Evolutionary conservation across 202 grass and related monocot genomes (phyloP).

Genomic region (Schoenoplectus tabernaemontani): DNA sequence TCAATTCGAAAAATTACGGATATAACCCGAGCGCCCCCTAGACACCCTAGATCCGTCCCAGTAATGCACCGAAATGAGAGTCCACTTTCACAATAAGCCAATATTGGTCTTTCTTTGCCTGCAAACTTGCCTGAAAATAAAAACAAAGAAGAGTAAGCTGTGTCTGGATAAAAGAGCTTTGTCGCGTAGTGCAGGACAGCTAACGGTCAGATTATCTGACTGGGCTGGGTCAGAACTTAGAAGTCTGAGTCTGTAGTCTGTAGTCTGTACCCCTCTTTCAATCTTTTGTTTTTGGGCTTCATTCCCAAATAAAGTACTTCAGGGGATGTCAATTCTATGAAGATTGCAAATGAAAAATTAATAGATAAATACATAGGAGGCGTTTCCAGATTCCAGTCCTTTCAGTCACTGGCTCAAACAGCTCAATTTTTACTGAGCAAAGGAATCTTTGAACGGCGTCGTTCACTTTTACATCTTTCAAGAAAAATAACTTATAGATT

Average conservation of each 20-base stretch:
- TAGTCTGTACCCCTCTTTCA: neutral
- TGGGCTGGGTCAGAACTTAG: neutral
- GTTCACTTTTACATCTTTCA: neutral
- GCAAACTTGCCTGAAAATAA: neutral
- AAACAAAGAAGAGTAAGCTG: neutral
- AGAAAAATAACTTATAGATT: neutral
- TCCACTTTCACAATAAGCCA: neutral
- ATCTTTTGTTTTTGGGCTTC: neutral
- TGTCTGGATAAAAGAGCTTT: neutral
- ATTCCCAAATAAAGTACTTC: neutral
- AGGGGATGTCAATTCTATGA: no score
- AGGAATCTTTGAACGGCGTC: neutral
- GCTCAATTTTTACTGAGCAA: neutral
- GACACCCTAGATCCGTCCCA: no score
- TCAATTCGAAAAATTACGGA: no score
- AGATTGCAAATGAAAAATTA: no score
- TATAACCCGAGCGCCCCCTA: no score
- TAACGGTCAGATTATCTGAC: constrained; percentile 1
- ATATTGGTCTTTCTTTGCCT: neutral
- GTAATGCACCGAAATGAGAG: neutral
- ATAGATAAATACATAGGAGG: neutral
- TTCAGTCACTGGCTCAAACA: neutral
- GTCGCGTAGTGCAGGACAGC: neutral
- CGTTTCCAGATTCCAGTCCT: neutral
- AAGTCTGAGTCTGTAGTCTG: neutral